Evolutionary conservation across 306 rosid genomes (phyloP).

Genomic region (Rosa rugosa): DNA sequence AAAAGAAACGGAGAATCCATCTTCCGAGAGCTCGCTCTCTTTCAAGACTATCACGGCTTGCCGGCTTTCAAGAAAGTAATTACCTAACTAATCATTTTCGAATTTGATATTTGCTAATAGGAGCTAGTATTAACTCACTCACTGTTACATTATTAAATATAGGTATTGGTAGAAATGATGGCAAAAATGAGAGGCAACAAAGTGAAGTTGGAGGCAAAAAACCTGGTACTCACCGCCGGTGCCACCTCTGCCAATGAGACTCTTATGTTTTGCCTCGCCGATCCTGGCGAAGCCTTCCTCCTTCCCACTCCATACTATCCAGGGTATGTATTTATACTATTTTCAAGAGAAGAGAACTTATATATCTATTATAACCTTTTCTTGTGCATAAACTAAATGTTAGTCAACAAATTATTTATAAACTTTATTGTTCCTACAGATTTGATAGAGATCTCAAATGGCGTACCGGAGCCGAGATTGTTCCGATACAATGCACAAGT

Average conservation of each 20-base stretch:
- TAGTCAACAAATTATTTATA: background rate
- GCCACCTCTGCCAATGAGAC: constrained; percentile 86
- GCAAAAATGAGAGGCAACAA: constrained; percentile 57
- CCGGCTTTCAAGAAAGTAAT: constrained; percentile 69
- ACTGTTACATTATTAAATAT: background rate
- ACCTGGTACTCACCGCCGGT: constrained; percentile 82
- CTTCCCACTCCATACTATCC: constrained; percentile 92
- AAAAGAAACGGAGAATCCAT: constrained; percentile 52
- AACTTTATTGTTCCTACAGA: constrained; percentile 25
- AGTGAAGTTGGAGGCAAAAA: constrained; percentile 43
- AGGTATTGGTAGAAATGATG: constrained; percentile 73
- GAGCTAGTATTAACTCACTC: background rate
- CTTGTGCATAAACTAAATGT: background rate
- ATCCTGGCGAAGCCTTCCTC: constrained; percentile 81
- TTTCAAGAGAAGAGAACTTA: too few relatives aligned
- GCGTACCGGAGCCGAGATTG: constrained; percentile 70
- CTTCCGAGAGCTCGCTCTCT: constrained; percentile 76
- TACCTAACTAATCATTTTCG: background rate
- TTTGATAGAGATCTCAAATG: constrained; percentile 87
- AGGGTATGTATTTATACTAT: constrained; percentile 42
- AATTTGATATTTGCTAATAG: background rate
- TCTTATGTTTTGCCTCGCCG: constrained; percentile 81
- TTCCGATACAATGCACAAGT: constrained; percentile 74
- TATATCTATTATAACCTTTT: background rate
- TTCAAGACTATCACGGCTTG: constrained; percentile 86